Percentiles rank a stretch among this genome's conserved stretches.
These are phyloP conservation scores for Exophiala bonariae DNA, from an alignment of 2,329 filamentous ascomycete species.

Conservation along the genomic window DNA sequence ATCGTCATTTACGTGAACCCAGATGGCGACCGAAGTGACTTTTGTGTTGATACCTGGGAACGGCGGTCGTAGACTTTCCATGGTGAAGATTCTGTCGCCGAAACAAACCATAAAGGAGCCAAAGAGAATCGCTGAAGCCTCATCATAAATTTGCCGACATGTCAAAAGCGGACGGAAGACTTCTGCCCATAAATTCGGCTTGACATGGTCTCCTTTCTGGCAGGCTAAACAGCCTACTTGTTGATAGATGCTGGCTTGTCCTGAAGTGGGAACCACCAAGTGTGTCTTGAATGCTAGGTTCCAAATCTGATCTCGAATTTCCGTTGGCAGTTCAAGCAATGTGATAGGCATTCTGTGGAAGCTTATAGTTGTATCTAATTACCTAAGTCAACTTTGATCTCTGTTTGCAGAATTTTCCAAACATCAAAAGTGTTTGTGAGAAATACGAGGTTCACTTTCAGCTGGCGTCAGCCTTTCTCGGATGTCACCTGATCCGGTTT, in stretches of 20 bases:
- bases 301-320: slow-evolving; percentile 21
- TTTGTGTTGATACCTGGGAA: slow-evolving; percentile 4
- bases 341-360: neutral
- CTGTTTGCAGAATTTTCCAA: too few relatives aligned
- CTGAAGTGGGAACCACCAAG: slow-evolving; percentile 1
- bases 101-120: slow-evolving; percentile 7
- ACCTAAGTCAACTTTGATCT: too few relatives aligned
- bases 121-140: slow-evolving; percentile 8
- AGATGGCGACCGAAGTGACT: slow-evolving; percentile 7
- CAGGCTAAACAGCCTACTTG: slow-evolving; percentile 7
- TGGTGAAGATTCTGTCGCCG: neutral
- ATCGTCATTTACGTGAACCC: slow-evolving; percentile 16
- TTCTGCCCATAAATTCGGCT: neutral
- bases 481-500: too few relatives aligned
- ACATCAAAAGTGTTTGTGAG: too few relatives aligned
- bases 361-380: too few relatives aligned
- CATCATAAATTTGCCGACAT: slow-evolving; percentile 18
- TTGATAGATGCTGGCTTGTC: neutral
- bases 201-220: neutral
- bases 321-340: slow-evolving; percentile 11
- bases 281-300: slow-evolving; percentile 7
- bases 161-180: slow-evolving; percentile 15
- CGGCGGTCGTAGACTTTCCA: neutral
- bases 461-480: too few relatives aligned
- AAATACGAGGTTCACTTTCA: too few relatives aligned